A percentile compares a stretch with the other conserved stretches of the same genome.
phyloP scores from a whole-genome alignment of 495 filamentous ascomycete genomes.

The Aspergillus hancockii region DNA sequence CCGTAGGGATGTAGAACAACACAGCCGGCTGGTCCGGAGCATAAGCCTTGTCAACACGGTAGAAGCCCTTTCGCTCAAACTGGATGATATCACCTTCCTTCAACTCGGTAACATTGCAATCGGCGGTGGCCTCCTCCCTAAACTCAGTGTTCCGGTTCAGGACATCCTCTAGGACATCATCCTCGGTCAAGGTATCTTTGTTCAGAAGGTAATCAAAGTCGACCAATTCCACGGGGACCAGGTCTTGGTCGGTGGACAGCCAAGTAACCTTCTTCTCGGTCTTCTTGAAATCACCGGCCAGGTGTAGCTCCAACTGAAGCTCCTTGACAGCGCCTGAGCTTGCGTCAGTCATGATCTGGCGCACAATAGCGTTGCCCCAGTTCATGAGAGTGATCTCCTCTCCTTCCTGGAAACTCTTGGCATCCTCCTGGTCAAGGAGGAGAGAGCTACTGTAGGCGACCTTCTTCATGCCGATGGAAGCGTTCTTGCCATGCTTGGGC shows the following conservation, averaged over 20 bases:
- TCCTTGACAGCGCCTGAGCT: slow-evolving; percentile 57
- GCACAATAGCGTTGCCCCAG: slow-evolving; percentile 91
- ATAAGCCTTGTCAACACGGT: slow-evolving; percentile 68
- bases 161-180: slow-evolving; percentile 79
- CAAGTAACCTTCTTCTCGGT: slow-evolving; percentile 97
- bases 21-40: slow-evolving; percentile 65
- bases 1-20: slow-evolving; percentile 77
- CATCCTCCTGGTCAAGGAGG: slow-evolving; percentile 84
- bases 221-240: slow-evolving; percentile 80
- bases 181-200: slow-evolving; percentile 84
- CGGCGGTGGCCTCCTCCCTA: slow-evolving; percentile 72
- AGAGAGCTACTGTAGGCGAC: slow-evolving; percentile 71
- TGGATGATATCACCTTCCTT: slow-evolving; percentile 87
- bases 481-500: slow-evolving; percentile 85
- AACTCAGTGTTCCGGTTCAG: slow-evolving; percentile 75
- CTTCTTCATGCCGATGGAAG: slow-evolving; percentile 79
- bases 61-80: slow-evolving; percentile 92
- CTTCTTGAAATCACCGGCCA: slow-evolving; percentile 85
- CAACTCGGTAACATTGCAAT: slow-evolving; percentile 74
- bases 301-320: slow-evolving; percentile 77
- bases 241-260: slow-evolving; percentile 73
- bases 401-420: slow-evolving; percentile 73
- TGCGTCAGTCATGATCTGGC: slow-evolving; percentile 63
- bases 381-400: slow-evolving; percentile 96
- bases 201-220: slow-evolving; percentile 92